Conservation (phyloP, 2,329 filamentous ascomycete genomes). For the Colletotrichum incanum region DNA sequence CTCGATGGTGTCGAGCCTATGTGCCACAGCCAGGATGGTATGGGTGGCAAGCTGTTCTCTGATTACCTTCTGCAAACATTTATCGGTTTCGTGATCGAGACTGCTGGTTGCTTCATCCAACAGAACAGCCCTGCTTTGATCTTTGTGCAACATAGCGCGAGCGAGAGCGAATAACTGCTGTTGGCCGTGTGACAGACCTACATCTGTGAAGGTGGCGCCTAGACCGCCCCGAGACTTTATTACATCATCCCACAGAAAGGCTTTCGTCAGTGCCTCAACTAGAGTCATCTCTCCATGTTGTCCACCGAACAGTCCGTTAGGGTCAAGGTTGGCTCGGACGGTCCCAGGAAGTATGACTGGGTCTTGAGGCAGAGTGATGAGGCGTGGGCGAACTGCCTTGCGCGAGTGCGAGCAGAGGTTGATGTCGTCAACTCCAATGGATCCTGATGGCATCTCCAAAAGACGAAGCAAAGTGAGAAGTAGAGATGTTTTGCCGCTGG, state of each 20-base stretch:
- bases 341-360: slow-evolving; percentile 39
- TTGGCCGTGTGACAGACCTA: slow-evolving; percentile 51
- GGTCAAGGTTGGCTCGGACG: slow-evolving; percentile 45
- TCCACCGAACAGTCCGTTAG: slow-evolving; percentile 34
- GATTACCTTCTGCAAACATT: slow-evolving; percentile 47
- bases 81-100: slow-evolving; percentile 50
- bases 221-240: slow-evolving; percentile 38
- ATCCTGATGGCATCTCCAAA: slow-evolving; percentile 56
- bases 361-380: slow-evolving; percentile 45
- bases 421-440: slow-evolving; percentile 54
- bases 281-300: slow-evolving; percentile 45
- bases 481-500: slow-evolving; percentile 46
- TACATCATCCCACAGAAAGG: slow-evolving; percentile 29
- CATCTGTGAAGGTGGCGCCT: background rate
- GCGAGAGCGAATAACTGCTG: slow-evolving; percentile 52
- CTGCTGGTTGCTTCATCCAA: slow-evolving; percentile 54
- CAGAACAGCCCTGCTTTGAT: slow-evolving; percentile 49
- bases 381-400: slow-evolving; percentile 38
- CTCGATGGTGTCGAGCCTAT: slow-evolving; percentile 46
- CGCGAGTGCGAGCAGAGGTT: slow-evolving; percentile 39
- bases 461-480: slow-evolving; percentile 60
- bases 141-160: slow-evolving; percentile 49
- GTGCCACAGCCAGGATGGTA: slow-evolving; percentile 48
- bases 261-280: slow-evolving; percentile 26
- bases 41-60: background rate